Percentiles rank a stretch among this genome's conserved stretches.
Evolutionary conservation across 2,329 filamentous ascomycete species (phyloP).

Genomic region (Botrytis porri): DNA sequence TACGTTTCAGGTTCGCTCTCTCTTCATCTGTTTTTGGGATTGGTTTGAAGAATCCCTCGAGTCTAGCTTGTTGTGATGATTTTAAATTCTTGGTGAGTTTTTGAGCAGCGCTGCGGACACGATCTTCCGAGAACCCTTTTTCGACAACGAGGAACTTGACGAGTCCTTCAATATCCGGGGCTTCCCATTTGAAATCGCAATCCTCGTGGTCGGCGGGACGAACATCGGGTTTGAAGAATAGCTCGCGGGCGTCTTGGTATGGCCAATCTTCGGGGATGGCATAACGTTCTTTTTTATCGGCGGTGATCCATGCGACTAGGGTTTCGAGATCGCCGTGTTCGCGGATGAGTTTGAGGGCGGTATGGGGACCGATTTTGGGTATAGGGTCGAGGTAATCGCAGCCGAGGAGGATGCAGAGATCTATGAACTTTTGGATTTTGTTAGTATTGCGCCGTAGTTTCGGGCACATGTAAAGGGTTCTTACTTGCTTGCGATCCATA

Average conservation of each 20-base stretch:
- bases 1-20: constrained; percentile 82
- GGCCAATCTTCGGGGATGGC: constrained; percentile 95
- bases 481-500: constrained; percentile 84
- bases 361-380: constrained; percentile 88
- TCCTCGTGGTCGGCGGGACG: constrained; percentile 75
- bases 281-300: constrained; percentile 75
- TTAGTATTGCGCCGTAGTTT: background rate
- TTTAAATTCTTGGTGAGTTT: constrained; percentile 88
- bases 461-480: constrained; percentile 15
- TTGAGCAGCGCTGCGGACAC: constrained; percentile 75
- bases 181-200: constrained; percentile 98
- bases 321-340: constrained; percentile 87
- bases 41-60: constrained; percentile 97
- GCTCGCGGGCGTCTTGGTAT: constrained; percentile 81
- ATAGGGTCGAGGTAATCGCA: constrained; percentile 98
- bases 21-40: constrained; percentile 84
- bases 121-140: constrained; percentile 95
- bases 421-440: constrained; percentile 73
- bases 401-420: constrained; percentile 94
- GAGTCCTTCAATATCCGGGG: constrained; percentile 84
- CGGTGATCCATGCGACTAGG: constrained; percentile 76
- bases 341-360: constrained; percentile 89
- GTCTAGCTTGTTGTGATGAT: constrained; percentile 80
- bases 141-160: constrained; percentile 87
- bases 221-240: constrained; percentile 92